phyloP scores from a whole-genome alignment of 345 rosid species.

The Kandelia obovata region DNA sequence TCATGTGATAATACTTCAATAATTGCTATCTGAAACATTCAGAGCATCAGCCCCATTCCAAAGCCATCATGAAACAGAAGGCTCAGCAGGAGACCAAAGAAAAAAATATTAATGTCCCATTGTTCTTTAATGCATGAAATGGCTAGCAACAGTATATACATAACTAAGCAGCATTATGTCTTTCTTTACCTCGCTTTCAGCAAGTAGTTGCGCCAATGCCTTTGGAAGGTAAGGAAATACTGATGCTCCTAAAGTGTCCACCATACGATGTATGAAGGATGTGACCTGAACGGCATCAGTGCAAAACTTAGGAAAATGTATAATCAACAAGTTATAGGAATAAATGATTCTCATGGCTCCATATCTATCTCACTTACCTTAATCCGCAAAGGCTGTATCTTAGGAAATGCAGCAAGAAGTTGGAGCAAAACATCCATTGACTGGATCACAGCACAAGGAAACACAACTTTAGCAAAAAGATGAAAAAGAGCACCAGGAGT shows the following conservation, averaged over 20 bases:
- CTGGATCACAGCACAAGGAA: conserved; percentile 42
- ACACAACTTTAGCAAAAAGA: conserved; percentile 2
- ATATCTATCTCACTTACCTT: conserved; percentile 55
- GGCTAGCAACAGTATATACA: no score
- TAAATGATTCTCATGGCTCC: neutral
- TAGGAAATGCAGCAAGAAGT: conserved; percentile 78
- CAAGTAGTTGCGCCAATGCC: conserved; percentile 85
- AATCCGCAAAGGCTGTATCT: conserved; percentile 62
- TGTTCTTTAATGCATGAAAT: no score
- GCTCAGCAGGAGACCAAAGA: no score
- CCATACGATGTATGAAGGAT: conserved; percentile 97
- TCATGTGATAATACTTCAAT: neutral
- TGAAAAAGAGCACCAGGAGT: neutral
- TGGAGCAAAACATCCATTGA: conserved; percentile 82
- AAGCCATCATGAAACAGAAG: no score
- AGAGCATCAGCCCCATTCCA: no score
- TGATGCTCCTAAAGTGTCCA: conserved; percentile 81
- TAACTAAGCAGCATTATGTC: no score
- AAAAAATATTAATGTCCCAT: no score
- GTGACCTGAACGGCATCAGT: conserved; percentile 53
- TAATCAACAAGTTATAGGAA: conserved; percentile 5
- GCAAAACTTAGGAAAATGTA: conserved; percentile 18
- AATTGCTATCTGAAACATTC: neutral
- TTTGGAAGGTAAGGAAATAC: conserved; percentile 94
- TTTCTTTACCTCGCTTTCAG: conserved; percentile 75